A percentile compares a stretch with the other conserved stretches of the same genome.
These are phyloP conservation scores for Mastigamoeba balamuthi DNA, from an alignment of 78 protist species.

Conservation along the genomic window DNA sequence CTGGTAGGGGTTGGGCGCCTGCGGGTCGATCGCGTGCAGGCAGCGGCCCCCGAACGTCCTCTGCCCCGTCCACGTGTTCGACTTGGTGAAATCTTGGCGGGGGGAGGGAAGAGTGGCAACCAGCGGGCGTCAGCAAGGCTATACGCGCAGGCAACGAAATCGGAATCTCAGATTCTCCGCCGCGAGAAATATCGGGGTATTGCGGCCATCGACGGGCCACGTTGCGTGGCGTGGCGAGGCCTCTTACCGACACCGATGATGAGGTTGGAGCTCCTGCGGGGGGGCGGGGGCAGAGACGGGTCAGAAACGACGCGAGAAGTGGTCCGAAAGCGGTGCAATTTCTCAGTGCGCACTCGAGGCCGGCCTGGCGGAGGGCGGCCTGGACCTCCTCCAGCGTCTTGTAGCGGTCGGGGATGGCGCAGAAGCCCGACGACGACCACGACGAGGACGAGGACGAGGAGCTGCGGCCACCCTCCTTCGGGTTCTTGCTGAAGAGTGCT, in stretches of 20 bases:
- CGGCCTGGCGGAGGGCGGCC: slow-evolving; percentile 37
- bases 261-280: slow-evolving; percentile 29
- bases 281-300: not conserved
- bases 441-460: too few species aligned
- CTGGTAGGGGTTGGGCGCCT: slow-evolving; percentile 43
- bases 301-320: not conserved
- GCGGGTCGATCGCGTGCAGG: slow-evolving; percentile 37
- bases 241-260: slow-evolving; percentile 38
- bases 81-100: slow-evolving; percentile 54
- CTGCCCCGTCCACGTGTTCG: slow-evolving; percentile 64
- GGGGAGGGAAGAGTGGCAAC: too few species aligned
- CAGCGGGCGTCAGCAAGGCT: too few species aligned
- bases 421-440: too few species aligned
- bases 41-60: slow-evolving; percentile 42
- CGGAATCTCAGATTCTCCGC: too few species aligned
- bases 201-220: too few species aligned
- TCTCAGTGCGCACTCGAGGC: slow-evolving; percentile 22
- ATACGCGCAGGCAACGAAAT: too few species aligned
- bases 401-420: not conserved
- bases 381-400: slow-evolving; percentile 14
- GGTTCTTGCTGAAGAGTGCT: too few species aligned
- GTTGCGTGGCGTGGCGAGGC: too few species aligned
- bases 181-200: too few species aligned
- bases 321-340: not conserved
- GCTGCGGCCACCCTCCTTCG: too few species aligned